phyloP scores from a whole-genome alignment of 345 rosid species.

The Pugionium dolabratum region DNA sequence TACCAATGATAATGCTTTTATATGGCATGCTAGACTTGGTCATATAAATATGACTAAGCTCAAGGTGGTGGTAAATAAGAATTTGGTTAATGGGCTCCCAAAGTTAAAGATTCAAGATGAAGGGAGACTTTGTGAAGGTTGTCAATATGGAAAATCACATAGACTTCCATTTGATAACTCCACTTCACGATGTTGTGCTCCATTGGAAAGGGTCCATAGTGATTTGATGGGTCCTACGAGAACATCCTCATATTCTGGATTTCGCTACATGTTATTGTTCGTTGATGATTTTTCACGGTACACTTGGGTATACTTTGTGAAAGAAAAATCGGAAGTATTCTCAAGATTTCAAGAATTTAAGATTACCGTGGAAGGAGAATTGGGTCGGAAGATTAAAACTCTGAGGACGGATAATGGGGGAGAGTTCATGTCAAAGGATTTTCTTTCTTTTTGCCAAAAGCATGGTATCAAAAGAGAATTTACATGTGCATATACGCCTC shows the following conservation, averaged over 20 bases:
- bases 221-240: not conserved
- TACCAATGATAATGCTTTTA: constrained; percentile 3
- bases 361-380: no score
- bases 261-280: constrained; percentile 3
- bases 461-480: no score
- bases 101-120: constrained; percentile 2
- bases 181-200: not conserved
- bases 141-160: constrained; percentile 23
- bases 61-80: no score
- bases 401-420: constrained; percentile 15
- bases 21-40: constrained; percentile 28
- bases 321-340: no score
- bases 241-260: constrained; percentile 1
- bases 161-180: constrained; percentile 31
- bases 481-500: no score
- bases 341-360: no score
- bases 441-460: no score
- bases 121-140: constrained; percentile 21
- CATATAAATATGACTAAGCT: constrained; percentile 27
- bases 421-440: not conserved
- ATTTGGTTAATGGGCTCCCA: constrained; percentile 3
- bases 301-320: no score
- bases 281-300: constrained; percentile 22
- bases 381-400: not conserved
- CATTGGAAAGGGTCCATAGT: no score